Percentiles rank a stretch among this genome's conserved stretches.
Evolutionary conservation across 371 early-diverging fungal genomes (phyloP).

Genomic region (Actinomucor elegans): DNA sequence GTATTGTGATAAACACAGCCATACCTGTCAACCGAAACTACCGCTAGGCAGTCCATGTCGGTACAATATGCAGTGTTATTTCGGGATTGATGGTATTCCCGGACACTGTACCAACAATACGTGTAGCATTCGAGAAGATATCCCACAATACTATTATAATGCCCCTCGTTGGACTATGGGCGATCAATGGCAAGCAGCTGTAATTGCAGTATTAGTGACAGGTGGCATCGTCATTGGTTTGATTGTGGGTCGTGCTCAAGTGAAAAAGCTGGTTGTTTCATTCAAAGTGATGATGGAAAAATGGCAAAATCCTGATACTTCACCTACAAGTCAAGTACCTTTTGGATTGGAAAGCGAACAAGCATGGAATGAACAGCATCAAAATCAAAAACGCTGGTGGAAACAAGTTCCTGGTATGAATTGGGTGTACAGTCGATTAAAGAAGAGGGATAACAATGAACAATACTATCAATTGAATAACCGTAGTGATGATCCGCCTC

Average conservation of each 20-base stretch:
- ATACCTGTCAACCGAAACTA: constrained; percentile 49
- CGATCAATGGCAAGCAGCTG: constrained; percentile 42
- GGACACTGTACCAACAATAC: constrained; percentile 41
- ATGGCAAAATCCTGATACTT: constrained; percentile 33
- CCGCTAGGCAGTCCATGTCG: constrained; percentile 33
- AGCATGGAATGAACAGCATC: constrained; percentile 20
- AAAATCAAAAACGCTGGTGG: constrained; percentile 28
- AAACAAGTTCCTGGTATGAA: constrained; percentile 34
- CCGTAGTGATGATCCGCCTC: constrained; percentile 33
- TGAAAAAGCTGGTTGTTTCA: constrained; percentile 17
- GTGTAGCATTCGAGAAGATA: constrained; percentile 35
- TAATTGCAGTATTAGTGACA: constrained; percentile 34
- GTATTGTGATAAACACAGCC: constrained; percentile 40
- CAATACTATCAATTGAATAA: constrained; percentile 35
- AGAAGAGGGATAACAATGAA: constrained; percentile 19
- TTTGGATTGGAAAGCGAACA: constrained; percentile 16
- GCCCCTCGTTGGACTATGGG: constrained; percentile 43
- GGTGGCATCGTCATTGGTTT: constrained; percentile 30
- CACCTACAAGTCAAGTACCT: neutral
- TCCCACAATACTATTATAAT: constrained; percentile 34
- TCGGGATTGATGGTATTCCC: constrained; percentile 36
- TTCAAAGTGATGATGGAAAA: constrained; percentile 30
- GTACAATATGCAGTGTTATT: constrained; percentile 45
- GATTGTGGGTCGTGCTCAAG: constrained; percentile 35
- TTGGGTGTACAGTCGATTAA: constrained; percentile 36